Percentiles rank a stretch among this genome's conserved stretches.
Conservation (phyloP, 495 filamentous ascomycete species). For the Lophiostoma macrostomum region DNA sequence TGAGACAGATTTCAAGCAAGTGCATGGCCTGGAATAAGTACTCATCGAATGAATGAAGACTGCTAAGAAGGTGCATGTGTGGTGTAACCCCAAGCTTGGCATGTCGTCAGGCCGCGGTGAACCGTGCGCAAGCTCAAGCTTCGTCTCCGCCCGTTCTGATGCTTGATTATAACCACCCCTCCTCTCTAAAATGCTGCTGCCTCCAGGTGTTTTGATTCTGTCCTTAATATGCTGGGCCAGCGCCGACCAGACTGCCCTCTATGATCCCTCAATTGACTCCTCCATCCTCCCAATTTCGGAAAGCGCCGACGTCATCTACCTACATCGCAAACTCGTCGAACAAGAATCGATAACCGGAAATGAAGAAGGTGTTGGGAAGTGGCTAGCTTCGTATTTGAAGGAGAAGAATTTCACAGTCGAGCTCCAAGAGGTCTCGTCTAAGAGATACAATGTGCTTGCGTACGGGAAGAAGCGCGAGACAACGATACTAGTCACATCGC, state of each 20-base stretch:
- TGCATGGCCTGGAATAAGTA: no score
- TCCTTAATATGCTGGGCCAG: not conserved
- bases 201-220: not conserved
- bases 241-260: conserved; percentile 1
- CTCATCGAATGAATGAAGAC: no score
- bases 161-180: not conserved
- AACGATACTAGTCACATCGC: conserved; percentile 67
- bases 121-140: not conserved
- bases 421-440: conserved; percentile 51
- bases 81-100: no score
- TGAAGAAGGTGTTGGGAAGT: conserved; percentile 66
- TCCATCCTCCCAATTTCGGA: conserved; percentile 14
- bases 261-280: not conserved
- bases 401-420: conserved; percentile 59
- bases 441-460: conserved; percentile 75
- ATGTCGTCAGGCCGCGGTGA: not conserved
- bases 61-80: no score
- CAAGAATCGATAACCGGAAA: conserved; percentile 72
- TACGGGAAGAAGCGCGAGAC: conserved; percentile 60
- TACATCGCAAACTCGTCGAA: conserved; percentile 74
- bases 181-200: not conserved
- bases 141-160: no score
- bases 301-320: conserved; percentile 56
- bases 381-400: conserved; percentile 65
- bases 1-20: no score